Evolutionary conservation across 495 filamentous ascomycete genomes (phyloP), one percentile per base, ranked within the genome.

Genomic region (Chaetomium cochliodes): DNA sequence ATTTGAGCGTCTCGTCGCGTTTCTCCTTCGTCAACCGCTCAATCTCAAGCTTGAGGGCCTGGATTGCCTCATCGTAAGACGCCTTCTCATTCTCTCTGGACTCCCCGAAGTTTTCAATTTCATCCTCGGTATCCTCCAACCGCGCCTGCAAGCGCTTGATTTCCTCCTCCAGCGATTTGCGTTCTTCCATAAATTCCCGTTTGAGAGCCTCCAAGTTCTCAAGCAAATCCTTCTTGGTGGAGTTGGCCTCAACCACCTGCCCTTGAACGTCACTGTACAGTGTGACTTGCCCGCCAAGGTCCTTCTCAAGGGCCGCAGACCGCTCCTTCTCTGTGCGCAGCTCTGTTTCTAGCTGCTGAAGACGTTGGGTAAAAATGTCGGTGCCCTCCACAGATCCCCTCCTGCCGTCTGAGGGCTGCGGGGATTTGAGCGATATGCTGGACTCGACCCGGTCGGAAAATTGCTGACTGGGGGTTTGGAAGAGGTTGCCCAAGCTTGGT

Each of bases 131-230:
- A 65, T 96, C 91, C 67, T 98, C 96, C 0, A 91, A 80, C 56
- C 87, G 89, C 28, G 86, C 79, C 67, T 89, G 91, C 60, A 91
- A 81, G 30, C 85, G 85, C 60, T 86, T 86, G 58, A 93, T 84
- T 74, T 98, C 92, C 20, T 83, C 78, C 68, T 96, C 90, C 20
- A 97, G 80, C 12, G 84, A 87, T 69, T 86, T 89, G 26, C 93
- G 86, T 74, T 98, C 92, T 59, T 87, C 86, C 50, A 89, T 82
- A 70, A 97, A 97, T 71, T 98, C 93, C 33, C 86, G 86, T 72
- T 96, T 91, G 39, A 92, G 85, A 39, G 93, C 90, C 69, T 97
- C 92, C 73, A 99, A 88, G 70, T 99, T 99, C 47, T 90, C 89
- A 73, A 99, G 86, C 1, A 99, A 84, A 70, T 99, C 94, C 70